Evolutionary conservation across 2,329 filamentous ascomycete genomes (phyloP).

Genomic region (Microdochium nivale): DNA sequence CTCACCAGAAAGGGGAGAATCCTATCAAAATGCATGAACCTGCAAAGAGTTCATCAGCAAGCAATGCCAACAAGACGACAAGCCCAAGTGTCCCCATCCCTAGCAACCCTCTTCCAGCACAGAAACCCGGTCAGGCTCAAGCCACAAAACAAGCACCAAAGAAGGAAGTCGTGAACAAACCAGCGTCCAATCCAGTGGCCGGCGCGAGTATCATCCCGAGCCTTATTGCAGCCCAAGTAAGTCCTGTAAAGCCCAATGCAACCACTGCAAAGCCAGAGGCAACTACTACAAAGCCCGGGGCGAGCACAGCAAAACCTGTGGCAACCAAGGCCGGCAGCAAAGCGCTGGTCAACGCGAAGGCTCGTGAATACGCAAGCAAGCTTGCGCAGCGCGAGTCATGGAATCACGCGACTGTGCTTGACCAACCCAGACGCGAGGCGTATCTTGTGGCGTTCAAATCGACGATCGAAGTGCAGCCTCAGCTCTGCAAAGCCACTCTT

Average conservation of each 20-base stretch:
- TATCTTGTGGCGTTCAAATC: not conserved
- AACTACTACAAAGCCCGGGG: not conserved
- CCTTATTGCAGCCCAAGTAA: no score
- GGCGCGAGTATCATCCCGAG: no score
- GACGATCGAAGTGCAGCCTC: not conserved
- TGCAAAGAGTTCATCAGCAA: not conserved
- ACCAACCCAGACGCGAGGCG: not conserved
- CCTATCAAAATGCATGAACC: not conserved
- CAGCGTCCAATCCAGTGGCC: no score
- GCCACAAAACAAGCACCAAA: no score
- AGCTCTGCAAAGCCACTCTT: not conserved
- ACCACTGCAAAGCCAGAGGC: no score
- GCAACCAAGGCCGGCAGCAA: not conserved
- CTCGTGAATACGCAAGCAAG: not conserved
- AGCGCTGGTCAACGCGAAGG: not conserved
- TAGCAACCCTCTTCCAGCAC: not conserved
- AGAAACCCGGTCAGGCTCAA: not conserved
- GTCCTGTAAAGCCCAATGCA: no score
- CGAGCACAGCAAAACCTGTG: not conserved
- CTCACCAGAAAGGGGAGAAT: not conserved
- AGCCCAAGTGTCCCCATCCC: not conserved
- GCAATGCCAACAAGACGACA: not conserved
- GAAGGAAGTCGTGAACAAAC: no score
- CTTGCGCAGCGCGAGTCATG: not conserved
- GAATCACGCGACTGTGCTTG: not conserved